Evolutionary conservation across 345 rosid species (phyloP), one percentile per base, ranked within the genome.

Genomic region (Schrenkiella parvula): DNA sequence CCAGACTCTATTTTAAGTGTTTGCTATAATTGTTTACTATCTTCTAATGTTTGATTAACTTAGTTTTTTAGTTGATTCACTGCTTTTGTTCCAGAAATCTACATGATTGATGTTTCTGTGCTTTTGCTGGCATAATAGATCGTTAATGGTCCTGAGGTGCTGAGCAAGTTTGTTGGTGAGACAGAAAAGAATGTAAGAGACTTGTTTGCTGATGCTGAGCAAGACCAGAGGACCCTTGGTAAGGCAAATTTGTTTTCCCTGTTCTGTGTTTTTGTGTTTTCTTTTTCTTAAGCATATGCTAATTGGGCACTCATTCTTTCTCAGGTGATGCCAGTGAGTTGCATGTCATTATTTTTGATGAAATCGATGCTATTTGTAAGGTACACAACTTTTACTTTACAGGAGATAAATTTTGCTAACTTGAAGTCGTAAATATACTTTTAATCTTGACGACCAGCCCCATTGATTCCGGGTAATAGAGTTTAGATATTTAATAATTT

Each of bases 321-420:
- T 72, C 89, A 92, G 98, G 99, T 41, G 97, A 95, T 38, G 89
- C 91, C 71, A 90, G 98, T 80, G 98, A 92, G 37, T 75, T 92
- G 84, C 99, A 95, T 82, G 98, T 95, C 61, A 90, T 95, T 67
- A 90, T 95, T 31, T 95, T 95, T 84, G 96, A 95, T 80, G 99
- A 95, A 80, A 95, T 95, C 85, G 99, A 95, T 90, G 98, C 99
- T 70, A 92, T 95, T 53, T 95, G 99, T 78, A 95, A 95, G 99
- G 99, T 95, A 86, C 64, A 75, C 43, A 21, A 39, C 57, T 65
- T 15, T 3, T 6, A 13, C 11, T 14, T 25, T 14, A 26, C n/a
- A 25, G 48, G 29, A 52, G 34, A 68, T 47, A 56, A 28, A 19
- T 46, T 18, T 60, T 43, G 68, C 41, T 22, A 10, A 22, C 21